Base-by-base conservation (phyloP, 768 basidiomycete genomes). In the Exidia glandulosa region DNA sequence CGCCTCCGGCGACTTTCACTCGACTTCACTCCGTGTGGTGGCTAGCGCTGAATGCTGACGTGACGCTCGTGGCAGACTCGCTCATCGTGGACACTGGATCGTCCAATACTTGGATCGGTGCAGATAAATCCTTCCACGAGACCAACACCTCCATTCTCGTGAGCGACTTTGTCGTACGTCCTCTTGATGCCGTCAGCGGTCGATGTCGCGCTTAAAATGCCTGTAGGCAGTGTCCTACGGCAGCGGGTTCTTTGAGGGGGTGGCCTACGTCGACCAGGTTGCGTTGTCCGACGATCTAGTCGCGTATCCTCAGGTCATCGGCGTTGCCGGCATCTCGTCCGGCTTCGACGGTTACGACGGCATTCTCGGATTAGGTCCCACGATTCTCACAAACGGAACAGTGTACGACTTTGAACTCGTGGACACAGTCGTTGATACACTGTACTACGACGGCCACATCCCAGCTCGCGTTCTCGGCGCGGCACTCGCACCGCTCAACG, bases 51-150 rank as follows among this genome's bases (percentile, higher is more conserved):
- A n/a, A n/a, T n/a, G n/a, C n/a, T n/a, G n/a, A n/a, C n/a, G n/a
- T n/a, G n/a, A n/a, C n/a, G n/a, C n/a, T n/a, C n/a, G n/a, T n/a
- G n/a, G n/a, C n/a, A 74, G 74, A 64, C 37, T 63, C 63, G 3
- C 63, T 72, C 13, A 25, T 72, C 2, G 56, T 73, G 13, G 71
- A 73, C 45, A 72, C 72, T 1, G 79, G 70, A 65, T 76, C 72
- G 71, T 79, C 72, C 48, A 80, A 81, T 68, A 81, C 79, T 19
- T 84, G 81, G 83, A 66, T 83, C 36, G 82, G 82, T 45, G 83
- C 82, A 2, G 71, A 66, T 61, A 74, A 72, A 62, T 57, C 68
- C 34, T 85, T 79, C 69, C 68, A 64, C 63, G 78, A 76, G 13
- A 72, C 73, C 0, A 67, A 64, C 54, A 66, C 1, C 72, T 67